Base-by-base conservation (phyloP, 768 basidiomycete genomes). In the Kwoniella botswanensis region DNA sequence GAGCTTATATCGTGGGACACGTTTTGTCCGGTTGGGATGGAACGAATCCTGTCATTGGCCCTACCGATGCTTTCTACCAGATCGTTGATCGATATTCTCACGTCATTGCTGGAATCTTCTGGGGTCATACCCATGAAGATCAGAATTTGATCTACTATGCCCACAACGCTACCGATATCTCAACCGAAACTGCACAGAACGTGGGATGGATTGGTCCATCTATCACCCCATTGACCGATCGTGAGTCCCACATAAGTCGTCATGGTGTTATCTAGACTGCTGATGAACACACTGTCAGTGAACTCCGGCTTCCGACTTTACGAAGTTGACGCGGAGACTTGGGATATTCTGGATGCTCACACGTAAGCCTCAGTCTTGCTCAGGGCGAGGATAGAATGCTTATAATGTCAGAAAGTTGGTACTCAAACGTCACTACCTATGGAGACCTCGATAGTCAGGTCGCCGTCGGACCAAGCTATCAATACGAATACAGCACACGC, bases 281-380 rank as follows among this genome's bases (percentile, higher is more conserved):
- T 88, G 52, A 90, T 86, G 15, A 90, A 90, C 43, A 12, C 13
- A 17, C 29, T 13, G 29, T 12, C 91, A 77, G 79, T 92, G 54
- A 92, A 93, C 82, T 88, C 89, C 18, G 91, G 92, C 18, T 92
- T 92, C 86, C 85, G 89, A 56, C 66, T 90, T 56, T 91, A 91
- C 76, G 89, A 90, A 82, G 88, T 91, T 9, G 90, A 91, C 76
- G 89, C 91, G 41, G 86, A 92, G 90, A 91, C 91, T 3, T 92
- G 91, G 75, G 91, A 93, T 42, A 87, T 93, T 59, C 65, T 92
- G 67, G 91, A 93, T 74, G 90, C 91, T 1, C 88, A 91, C 78
- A 93, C 92, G 89, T 91, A 80, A 82, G 88, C 84, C 35, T 35
- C 35, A 35, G 35, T 22, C 11, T 54, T 46, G 22, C 68, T 13